phyloP scores from a whole-genome alignment of 306 rosid genomes.

The Trifolium pratense region DNA sequence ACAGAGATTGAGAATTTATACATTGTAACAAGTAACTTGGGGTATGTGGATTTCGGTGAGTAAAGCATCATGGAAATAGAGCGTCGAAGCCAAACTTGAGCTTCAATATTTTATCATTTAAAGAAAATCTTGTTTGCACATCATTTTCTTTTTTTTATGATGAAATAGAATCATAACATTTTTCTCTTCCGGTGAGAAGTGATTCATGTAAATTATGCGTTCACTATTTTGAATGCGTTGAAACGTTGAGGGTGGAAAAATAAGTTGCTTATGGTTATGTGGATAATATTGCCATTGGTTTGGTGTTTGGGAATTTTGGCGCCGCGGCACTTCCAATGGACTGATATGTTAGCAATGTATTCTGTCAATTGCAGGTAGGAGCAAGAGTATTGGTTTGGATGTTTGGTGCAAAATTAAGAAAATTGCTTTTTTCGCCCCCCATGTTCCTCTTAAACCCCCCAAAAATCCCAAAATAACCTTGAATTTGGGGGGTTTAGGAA shows the following conservation, averaged over 20 bases:
- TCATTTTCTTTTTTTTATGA: constrained; percentile 7
- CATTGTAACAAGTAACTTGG: constrained; percentile 50
- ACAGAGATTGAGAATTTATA: constrained; percentile 44
- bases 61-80: constrained; percentile 40
- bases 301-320: background rate
- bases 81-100: constrained; percentile 41
- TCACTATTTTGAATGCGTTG: background rate
- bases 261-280: background rate
- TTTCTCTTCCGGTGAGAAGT: constrained; percentile 12
- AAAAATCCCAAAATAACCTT: too few relatives aligned
- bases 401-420: background rate
- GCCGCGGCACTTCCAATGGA: background rate
- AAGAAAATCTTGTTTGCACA: constrained; percentile 31
- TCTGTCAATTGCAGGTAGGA: background rate
- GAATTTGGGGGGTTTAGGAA: too few relatives aligned
- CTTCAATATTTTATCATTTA: constrained; percentile 43
- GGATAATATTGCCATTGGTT: background rate
- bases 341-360: background rate
- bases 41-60: constrained; percentile 40
- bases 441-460: too few relatives aligned
- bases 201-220: constrained; percentile 37
- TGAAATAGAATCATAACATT: background rate
- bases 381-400: background rate
- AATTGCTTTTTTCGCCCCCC: too few relatives aligned
- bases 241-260: background rate